Evolutionary conservation across 495 filamentous ascomycete species (phyloP).

Genomic region (Penicillium daleae): DNA sequence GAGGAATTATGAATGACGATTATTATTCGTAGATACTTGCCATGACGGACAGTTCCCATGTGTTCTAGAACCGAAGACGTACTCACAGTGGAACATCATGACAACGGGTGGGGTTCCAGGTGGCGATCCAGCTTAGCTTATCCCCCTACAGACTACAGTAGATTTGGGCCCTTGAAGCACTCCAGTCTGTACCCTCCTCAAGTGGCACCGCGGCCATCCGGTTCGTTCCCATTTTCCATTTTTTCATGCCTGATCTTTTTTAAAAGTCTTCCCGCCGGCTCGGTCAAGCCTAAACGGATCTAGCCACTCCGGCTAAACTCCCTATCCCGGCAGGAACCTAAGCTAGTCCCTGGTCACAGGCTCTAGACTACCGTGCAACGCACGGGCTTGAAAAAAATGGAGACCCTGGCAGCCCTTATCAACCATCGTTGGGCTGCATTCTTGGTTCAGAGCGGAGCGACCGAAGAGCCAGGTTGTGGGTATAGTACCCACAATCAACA

Average conservation of each 20-base stretch:
- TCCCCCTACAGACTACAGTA: too few relatives aligned
- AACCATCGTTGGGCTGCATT: slow-evolving; percentile 1
- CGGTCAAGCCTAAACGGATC: slow-evolving; percentile 15
- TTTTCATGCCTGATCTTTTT: background rate
- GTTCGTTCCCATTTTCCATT: slow-evolving; percentile 6
- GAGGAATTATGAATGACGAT: background rate
- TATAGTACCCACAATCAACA: slow-evolving; percentile 7
- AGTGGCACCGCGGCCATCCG: slow-evolving; percentile 12
- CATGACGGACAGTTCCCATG: background rate
- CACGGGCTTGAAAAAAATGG: background rate
- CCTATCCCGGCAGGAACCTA: background rate
- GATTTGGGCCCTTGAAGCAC: background rate
- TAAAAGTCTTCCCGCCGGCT: background rate
- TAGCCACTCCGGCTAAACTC: slow-evolving; percentile 10
- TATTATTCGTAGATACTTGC: background rate
- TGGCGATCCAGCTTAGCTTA: slow-evolving; percentile 19
- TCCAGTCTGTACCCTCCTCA: too few relatives aligned
- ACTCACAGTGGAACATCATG: slow-evolving; percentile 20
- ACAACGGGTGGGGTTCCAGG: slow-evolving; percentile 15
- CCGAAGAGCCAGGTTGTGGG: slow-evolving; percentile 20
- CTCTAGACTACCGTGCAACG: too few relatives aligned
- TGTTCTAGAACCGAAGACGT: slow-evolving; percentile 19
- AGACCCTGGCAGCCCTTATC: slow-evolving; percentile 19
- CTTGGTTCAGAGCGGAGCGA: background rate
- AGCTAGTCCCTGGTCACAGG: background rate